Base-by-base conservation (phyloP, 1,284 basidiomycete species). In the Sporisorium graminicola region DNA sequence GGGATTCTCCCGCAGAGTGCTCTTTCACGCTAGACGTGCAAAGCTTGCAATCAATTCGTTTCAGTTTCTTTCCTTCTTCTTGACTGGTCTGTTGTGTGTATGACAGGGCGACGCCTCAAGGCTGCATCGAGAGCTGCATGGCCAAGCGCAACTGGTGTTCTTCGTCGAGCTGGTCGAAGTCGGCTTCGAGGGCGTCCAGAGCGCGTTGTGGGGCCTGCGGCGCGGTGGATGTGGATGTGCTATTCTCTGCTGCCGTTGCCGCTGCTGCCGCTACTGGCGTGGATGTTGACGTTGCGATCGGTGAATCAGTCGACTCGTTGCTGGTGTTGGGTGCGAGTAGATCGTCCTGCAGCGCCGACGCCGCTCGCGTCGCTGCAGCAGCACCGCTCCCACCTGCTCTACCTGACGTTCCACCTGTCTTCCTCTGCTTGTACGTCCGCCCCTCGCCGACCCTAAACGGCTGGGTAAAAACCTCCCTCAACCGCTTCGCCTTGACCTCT, bases 401-500 rank as follows among this genome's bases (percentile, higher is more conserved):
- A 2, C 4, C 6, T 0, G 18, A 33, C n/a, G 27, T 18, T 27
- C n/a, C n/a, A n/a, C n/a, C 51, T 20, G 22, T 22, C 27, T 89
- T 87, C 70, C 88, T 88, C 22, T 90, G 89, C 65, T 87, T 94
- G 89, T 92, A 92, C 93, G 86, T 92, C 93, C 79, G 94, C 88
- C 42, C 87, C 86, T 86, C 88, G 91, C 69, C 89, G 87, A 43
- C 84, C 78, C 40, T 86, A 74, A 90, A 90, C 0, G 87, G 87
- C 53, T 87, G 86, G 40, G 82, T 85, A 80, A 90, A 89, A 0
- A 88, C 88, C 29, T 89, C 88, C 12, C 86, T 70, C 31, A 90
- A 82, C 1, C 88, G 86, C 16, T 91, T 92, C 37, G 96, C 94
- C 86, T 99, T 99, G 61, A 95, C 91, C 74, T 94, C 93, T 3